Base-by-base conservation (phyloP, 495 filamentous ascomycete genomes). In the Clavariopsis aquatica region DNA sequence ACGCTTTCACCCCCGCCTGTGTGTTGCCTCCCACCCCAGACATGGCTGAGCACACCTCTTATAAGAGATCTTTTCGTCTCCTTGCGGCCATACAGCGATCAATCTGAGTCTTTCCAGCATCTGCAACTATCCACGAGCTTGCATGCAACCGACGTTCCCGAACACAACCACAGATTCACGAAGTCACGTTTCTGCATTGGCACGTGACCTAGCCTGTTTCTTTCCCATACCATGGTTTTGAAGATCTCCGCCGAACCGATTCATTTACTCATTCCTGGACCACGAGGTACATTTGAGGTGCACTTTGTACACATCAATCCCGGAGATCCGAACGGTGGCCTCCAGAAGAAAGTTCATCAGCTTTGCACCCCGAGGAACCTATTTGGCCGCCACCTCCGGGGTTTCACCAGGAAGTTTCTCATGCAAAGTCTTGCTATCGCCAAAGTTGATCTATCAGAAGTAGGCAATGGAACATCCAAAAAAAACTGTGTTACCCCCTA, bases 11-110 rank as follows among this genome's bases (percentile, higher is more conserved):
- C n/a, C n/a, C 36, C 36, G n/a, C 36, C 36, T 43, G 36, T 43
- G 36, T n/a, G 36, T n/a, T 43, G 36, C n/a, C 9, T 9, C 36
- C 36, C 36, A 9, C 36, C 36, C 36, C 36, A 43, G 36, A 43
- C 36, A 43, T 43, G n/a, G 36, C 36, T 43, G n/a, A n/a, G n/a
- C 36, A 43, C 36, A 43, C 36, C 9, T 9, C 36, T 43, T 43
- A 43, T 43, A 43, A 43, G n/a, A 43, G 36, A 43, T 43, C 36
- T 43, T 43, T 43, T 43, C 36, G 36, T 43, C 36, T 43, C 36
- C 36, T 9, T 9, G 9, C n/a, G n/a, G 36, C 36, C 36, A 43
- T 43, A 43, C 36, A 9, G 36, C 36, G 9, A 43, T 43, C 36
- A 43, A 43, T 43, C 36, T n/a, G 36, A 43, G 36, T 43, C 36